Base-by-base conservation (phyloP, 139 green algal species). In the Eudorina sp. region DNA sequence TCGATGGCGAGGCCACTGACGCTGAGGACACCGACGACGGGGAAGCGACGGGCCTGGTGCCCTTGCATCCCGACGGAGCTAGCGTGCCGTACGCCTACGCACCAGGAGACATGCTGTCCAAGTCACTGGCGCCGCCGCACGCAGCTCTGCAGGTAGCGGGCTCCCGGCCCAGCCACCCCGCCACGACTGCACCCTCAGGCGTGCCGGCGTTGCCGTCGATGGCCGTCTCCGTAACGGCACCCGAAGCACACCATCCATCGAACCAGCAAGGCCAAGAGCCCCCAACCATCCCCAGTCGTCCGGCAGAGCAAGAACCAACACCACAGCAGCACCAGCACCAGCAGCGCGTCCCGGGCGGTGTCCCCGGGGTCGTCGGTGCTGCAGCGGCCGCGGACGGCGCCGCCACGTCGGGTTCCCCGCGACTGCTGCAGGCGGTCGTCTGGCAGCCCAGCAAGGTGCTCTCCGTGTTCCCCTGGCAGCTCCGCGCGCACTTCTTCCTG, bases 361-460 rank as follows among this genome's bases (percentile, higher is more conserved):
- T 27, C 60, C 53, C 29, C 79, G 23, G 36, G 3, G 34, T 7
- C 72, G 13, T 6, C 29, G 40, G 16, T 21, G 73, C 45, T 31
- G 48, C 51, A 60, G 7, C 74, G 31, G 21, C 36, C 34, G 18
- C 53, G 2, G 53, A 27, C 6, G 40, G 9, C 6, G 45, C 21
- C 43, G 36, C 21, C 23, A 36, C 38, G 38, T 7, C 45, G 8
- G 80, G n/a, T 25, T 68, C 81, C 2, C 81, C 81, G 2, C 81
- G 53, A n/a, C 66, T 87, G 46, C 64, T 87, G 43, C 81, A 87
- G 81, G 62, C 81, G 19, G 45, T 87, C 11, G 81, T 87, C 4
- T 87, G 81, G 81, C 62, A 87, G 81, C 81, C 53, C 16, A 21
- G 43, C 45, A 87, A 87, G 81, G 81, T 87, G 62, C 46, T 87